Evolutionary conservation across 352 stramenopile genomes (phyloP), one percentile per base, ranked within the genome.

Genomic region (Phytopythium sindhum): DNA sequence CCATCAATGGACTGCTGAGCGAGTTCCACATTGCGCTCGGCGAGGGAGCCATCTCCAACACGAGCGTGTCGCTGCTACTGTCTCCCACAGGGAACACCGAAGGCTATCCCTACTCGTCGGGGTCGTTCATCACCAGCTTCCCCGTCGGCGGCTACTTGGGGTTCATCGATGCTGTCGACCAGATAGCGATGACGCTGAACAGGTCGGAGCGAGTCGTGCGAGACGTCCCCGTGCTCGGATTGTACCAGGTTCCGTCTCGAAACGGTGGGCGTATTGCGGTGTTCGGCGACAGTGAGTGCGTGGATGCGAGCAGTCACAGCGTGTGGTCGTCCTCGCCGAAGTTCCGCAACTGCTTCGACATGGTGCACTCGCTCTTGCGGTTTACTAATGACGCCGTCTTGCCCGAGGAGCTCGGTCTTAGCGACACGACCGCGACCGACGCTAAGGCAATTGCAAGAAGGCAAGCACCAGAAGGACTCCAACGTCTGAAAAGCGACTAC

Each of bases 1-100:
- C 80, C 1, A 70, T 95, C 44, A 94, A 95, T 54, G 63, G 60
- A 1, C 67, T 95, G 9, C 52, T 95, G 6, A 60, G 68, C 0
- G 77, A 81, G 35, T 94, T 93, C 53, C 77, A 81, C 64, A 88
- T 94, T 29, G 70, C 80, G 19, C 79, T 95, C 41, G 86, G 77
- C 26, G 65, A 86, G 33, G 72, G 74, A 33, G 80, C 86, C 11
- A 68, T 87, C 17, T 86, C 81, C 28, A 90, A 74, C 58, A 51
- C 68, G 7, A 79, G 63, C 8, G 53, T 93, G 12, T 65, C 90
- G 50, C 57, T 89, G 8, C 52, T 89, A 6, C 52, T 65, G 59
- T 69, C 64, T 39, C 58, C 61, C 26, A 6, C 47, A 2, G 47
- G 3, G 2, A 71, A 73, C 26, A 41, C 68, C 57, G 63, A 65